These are phyloP conservation scores for Tetradesmus obliquus DNA, from an alignment of 139 green algal genomes.

Conservation along the genomic window DNA sequence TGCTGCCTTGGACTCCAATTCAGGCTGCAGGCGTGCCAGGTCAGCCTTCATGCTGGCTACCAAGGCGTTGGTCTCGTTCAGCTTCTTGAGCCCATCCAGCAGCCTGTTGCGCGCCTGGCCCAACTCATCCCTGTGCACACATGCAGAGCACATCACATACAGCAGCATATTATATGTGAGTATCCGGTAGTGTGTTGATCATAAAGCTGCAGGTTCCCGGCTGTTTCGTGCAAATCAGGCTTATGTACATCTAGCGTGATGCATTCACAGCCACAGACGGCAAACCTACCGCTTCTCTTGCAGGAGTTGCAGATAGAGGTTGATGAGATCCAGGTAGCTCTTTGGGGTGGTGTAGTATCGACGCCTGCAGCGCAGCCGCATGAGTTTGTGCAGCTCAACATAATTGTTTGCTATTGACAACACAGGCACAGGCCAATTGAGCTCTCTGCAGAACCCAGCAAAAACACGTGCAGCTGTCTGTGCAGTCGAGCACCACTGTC, in stretches of 20 bases:
- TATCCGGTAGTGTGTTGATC: neutral
- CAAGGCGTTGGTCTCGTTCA: constrained; percentile 83
- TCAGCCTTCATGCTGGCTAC: constrained; percentile 86
- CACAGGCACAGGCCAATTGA: no score
- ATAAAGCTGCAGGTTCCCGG: neutral
- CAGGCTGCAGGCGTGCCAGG: constrained; percentile 77
- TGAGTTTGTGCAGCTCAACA: no score
- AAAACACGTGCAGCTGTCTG: no score
- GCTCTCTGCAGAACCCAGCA: no score
- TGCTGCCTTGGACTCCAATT: constrained; percentile 79
- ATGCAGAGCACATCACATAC: neutral
- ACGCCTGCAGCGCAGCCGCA: constrained; percentile 22
- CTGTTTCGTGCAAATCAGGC: neutral
- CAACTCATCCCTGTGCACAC: constrained; percentile 57
- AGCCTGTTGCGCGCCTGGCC: constrained; percentile 71
- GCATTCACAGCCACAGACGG: no score
- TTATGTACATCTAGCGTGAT: no score
- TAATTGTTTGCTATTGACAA: no score
- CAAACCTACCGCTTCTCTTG: constrained; percentile 63
- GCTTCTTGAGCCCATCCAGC: constrained; percentile 85
- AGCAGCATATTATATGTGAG: neutral
- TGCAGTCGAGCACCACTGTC: no score
- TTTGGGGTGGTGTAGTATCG: constrained; percentile 91
- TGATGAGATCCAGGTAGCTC: constrained; percentile 91
- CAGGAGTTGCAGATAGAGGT: constrained; percentile 83